phyloP scores from a whole-genome alignment of 164 flowering plant genomes.

The Liriodendron chinense region DNA sequence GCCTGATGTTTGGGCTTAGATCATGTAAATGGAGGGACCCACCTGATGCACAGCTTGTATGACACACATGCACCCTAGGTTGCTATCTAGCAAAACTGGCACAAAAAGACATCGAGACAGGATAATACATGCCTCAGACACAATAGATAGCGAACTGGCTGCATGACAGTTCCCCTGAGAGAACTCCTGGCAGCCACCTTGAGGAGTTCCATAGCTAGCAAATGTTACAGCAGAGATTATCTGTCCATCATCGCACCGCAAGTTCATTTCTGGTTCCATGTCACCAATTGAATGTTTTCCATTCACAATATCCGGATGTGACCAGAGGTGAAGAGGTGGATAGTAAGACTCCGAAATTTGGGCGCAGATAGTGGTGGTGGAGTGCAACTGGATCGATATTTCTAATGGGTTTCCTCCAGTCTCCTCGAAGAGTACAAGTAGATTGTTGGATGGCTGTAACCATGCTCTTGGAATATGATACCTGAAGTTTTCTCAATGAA shows the following conservation, averaged over 20 bases:
- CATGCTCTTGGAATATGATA: conserved; percentile 90
- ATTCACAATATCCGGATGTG: conserved; percentile 21
- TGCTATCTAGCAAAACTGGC: neutral
- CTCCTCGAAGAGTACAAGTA: conserved; percentile 87
- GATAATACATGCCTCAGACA: conserved; percentile 50
- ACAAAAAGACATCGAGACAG: neutral
- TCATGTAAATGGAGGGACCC: neutral
- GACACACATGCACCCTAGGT: too few relatives aligned
- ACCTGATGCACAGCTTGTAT: too few relatives aligned
- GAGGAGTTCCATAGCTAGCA: conserved; percentile 93
- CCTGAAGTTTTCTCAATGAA: conserved; percentile 37
- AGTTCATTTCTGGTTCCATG: conserved; percentile 54
- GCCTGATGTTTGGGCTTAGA: neutral
- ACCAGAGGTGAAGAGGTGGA: conserved; percentile 66
- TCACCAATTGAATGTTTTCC: conserved; percentile 24
- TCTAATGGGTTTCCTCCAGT: conserved; percentile 78
- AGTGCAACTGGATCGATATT: conserved; percentile 49
- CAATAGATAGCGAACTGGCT: conserved; percentile 49
- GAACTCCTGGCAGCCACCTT: conserved; percentile 70
- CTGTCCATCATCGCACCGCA: conserved; percentile 68
- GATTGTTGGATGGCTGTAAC: conserved; percentile 56
- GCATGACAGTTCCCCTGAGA: conserved; percentile 73
- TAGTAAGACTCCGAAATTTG: conserved; percentile 66
- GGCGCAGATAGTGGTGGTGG: conserved; percentile 47
- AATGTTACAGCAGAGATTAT: conserved; percentile 56